Evolutionary conservation across 495 filamentous ascomycete species (phyloP).

Genomic region (Xylaria curta): DNA sequence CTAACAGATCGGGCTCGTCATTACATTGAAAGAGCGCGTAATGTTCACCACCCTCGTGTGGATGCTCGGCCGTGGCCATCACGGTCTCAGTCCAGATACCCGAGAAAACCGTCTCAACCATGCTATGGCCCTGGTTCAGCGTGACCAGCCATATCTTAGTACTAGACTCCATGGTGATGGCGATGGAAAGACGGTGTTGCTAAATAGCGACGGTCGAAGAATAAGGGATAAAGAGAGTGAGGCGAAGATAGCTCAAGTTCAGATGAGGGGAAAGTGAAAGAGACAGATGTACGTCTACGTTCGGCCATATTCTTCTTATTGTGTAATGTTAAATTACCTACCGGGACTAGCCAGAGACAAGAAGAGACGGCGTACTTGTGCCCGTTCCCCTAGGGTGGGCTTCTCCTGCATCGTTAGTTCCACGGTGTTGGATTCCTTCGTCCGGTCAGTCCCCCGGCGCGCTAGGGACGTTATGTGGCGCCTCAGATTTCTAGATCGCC

Average conservation of each 20-base stretch:
- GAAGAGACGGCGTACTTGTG: neutral
- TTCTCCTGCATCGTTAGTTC: conserved; percentile 22
- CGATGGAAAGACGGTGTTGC: neutral
- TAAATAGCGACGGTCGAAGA: neutral
- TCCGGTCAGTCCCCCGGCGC: neutral
- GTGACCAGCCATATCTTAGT: conserved; percentile 16
- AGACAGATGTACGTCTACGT: neutral
- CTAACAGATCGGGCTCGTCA: conserved; percentile 12
- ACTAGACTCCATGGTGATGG: neutral
- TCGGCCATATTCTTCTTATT: neutral
- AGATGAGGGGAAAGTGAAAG: neutral
- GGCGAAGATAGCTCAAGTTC: neutral
- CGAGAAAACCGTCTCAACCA: conserved; percentile 20
- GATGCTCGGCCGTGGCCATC: neutral
- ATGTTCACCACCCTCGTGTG: neutral
- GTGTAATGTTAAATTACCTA: conserved; percentile 5
- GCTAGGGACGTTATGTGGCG: conserved; percentile 5
- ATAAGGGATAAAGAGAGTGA: neutral
- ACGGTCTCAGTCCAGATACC: conserved; percentile 4
- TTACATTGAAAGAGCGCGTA: conserved; percentile 14
- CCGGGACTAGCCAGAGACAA: neutral
- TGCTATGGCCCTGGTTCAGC: conserved; percentile 16
- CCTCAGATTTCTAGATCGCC: neutral
- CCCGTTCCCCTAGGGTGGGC: neutral
- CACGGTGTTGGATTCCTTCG: conserved; percentile 4